Evolutionary conservation across 1,284 basidiomycete species (phyloP), one percentile per base, ranked within the genome.

Genomic region (Taiwanofungus camphoratus): DNA sequence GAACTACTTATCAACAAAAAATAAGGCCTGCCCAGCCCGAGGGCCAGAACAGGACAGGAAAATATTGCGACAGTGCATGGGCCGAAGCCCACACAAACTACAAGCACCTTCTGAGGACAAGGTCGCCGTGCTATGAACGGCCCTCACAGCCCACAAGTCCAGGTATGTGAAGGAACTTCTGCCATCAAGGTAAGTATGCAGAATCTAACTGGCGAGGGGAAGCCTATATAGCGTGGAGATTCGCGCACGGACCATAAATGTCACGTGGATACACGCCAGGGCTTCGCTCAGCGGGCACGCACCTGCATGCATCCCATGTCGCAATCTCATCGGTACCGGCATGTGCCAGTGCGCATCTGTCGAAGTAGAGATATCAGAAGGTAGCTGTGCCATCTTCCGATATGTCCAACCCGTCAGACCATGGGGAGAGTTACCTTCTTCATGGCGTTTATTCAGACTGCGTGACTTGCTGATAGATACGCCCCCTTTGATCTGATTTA

Each of bases 61-160:
- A 80, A 81, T 80, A 80, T 80, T 79, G 53, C 66, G 77, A 80
- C 74, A 68, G 69, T 79, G 74, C 76, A 79, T 75, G 70, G 71
- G 66, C 75, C 76, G 66, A 73, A 76, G 72, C 73, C 62, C 75
- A 77, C 74, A 77, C 77, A 79, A 78, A 64, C 73, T 70, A 61
- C 64, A 63, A 62, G 62, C 50, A 42, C 55, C 60, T 61, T 55
- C 56, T 64, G 63, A 32, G 77, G 76, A 79, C 76, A 78, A 56
- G 76, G 77, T 79, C 77, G 77, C 77, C 77, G 77, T 80, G 77
- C 77, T 77, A 79, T 79, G 76, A 68, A 69, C 70, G 62, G 55
- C 53, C 64, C 69, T 65, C 45, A 59, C 60, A 52, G 65, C 67
- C 70, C 69, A 68, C 59, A 63, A 51, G 50, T 69, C 69, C 65